These are phyloP conservation scores for Globisporangium barbulae DNA, from an alignment of 352 stramenopile genomes.

Conservation along the genomic window DNA sequence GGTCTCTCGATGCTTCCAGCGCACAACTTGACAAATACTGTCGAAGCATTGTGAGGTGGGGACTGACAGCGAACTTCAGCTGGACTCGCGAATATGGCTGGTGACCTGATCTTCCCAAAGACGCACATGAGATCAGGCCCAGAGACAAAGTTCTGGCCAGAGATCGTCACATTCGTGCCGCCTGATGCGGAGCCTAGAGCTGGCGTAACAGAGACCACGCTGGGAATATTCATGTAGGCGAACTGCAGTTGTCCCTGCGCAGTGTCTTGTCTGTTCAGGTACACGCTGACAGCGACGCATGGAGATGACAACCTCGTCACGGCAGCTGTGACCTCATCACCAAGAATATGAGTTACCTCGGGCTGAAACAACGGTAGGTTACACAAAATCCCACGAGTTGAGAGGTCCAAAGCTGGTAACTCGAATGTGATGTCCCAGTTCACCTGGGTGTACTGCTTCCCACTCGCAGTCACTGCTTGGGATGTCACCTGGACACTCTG, in stretches of 20 bases:
- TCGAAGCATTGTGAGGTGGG: conserved; percentile 21
- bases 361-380: conserved; percentile 17
- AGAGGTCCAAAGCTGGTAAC: conserved; percentile 3
- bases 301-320: conserved; percentile 16
- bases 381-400: conserved; percentile 3
- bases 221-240: conserved; percentile 21
- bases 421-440: conserved; percentile 18
- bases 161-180: conserved; percentile 35
- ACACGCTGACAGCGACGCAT: conserved; percentile 24
- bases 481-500: conserved; percentile 3
- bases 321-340: conserved; percentile 23
- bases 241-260: conserved; percentile 18
- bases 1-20: conserved; percentile 17
- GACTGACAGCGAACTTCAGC: conserved; percentile 25
- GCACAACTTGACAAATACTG: conserved; percentile 32
- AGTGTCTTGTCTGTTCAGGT: conserved; percentile 26
- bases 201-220: conserved; percentile 25
- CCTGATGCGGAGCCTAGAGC: conserved; percentile 25
- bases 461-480: not conserved
- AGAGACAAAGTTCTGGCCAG: conserved; percentile 30
- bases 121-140: conserved; percentile 33
- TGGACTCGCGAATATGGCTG: conserved; percentile 27
- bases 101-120: conserved; percentile 30
- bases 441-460: conserved; percentile 3
- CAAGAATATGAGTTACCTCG: conserved; percentile 17